Evolutionary conservation across 257 asterid genomes (phyloP).

Genomic region (Jacaranda copaia): DNA sequence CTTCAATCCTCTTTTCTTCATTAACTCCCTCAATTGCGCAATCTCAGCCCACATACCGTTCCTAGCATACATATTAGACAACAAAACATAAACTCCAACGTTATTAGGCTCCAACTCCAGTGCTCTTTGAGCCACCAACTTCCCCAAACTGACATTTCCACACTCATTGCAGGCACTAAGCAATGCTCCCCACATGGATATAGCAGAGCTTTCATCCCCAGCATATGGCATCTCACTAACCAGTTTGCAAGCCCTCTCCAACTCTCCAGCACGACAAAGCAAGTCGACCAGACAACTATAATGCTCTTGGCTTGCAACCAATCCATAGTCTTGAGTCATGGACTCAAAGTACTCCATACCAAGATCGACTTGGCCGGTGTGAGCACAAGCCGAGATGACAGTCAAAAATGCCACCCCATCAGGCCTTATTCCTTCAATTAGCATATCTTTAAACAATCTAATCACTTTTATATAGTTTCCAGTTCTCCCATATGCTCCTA

Average conservation of each 20-base stretch:
- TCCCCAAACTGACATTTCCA: conserved; percentile 75
- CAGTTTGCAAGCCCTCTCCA: conserved; percentile 69
- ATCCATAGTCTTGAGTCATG: conserved; percentile 61
- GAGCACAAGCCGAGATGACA: conserved; percentile 82
- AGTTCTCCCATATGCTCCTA: conserved; percentile 69
- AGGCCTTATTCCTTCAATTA: conserved; percentile 67
- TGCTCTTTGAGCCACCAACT: conserved; percentile 79
- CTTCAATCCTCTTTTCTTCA: conserved; percentile 67
- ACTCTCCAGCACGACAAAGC: conserved; percentile 85
- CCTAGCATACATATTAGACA: conserved; percentile 81
- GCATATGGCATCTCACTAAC: conserved; percentile 49
- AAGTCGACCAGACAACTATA: conserved; percentile 82
- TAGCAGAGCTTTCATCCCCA: conserved; percentile 36
- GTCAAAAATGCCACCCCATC: conserved; percentile 81
- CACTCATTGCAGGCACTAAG: conserved; percentile 76
- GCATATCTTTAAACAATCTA: conserved; percentile 62
- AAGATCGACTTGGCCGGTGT: conserved; percentile 83
- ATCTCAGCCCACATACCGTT: conserved; percentile 82
- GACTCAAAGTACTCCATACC: conserved; percentile 74
- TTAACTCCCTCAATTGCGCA: conserved; percentile 64
- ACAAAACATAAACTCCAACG: conserved; percentile 69
- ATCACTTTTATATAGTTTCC: conserved; percentile 68
- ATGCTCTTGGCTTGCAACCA: conserved; percentile 72
- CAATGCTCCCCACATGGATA: conserved; percentile 87
- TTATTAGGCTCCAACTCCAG: conserved; percentile 72